A percentile compares a stretch with the other conserved stretches of the same genome.
Conservation (phyloP, 306 rosid species). For the cucumber (Cucumis sativus) region Cucumber_9930_V3 NC_026660.2:22098001-22098500, state of each 20-base stretch:
- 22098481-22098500: constrained; percentile 66
- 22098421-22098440: constrained; percentile 87
- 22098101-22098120: constrained; percentile 83
- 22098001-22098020: neutral
- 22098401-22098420: constrained; percentile 72
- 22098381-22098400: constrained; percentile 54
- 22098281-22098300: constrained; percentile 70
- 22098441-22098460: constrained; percentile 39
- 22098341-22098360: constrained; percentile 57
- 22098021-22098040: constrained; percentile 9
- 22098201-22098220: neutral
- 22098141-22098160: constrained; percentile 72
- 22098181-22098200: constrained; percentile 18
- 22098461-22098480: constrained; percentile 31
- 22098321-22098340: constrained; percentile 83
- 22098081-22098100: constrained; percentile 76
- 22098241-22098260: neutral
- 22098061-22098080: constrained; percentile 11
- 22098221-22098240: neutral
- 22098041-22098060: constrained; percentile 1
- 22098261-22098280: constrained; percentile 43
- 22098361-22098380: constrained; percentile 71
- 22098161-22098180: constrained; percentile 86
- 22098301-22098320: constrained; percentile 59
- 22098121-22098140: constrained; percentile 64